Base-by-base conservation (phyloP, 2,329 filamentous ascomycete species). In the Coniochaeta prunicola region DNA sequence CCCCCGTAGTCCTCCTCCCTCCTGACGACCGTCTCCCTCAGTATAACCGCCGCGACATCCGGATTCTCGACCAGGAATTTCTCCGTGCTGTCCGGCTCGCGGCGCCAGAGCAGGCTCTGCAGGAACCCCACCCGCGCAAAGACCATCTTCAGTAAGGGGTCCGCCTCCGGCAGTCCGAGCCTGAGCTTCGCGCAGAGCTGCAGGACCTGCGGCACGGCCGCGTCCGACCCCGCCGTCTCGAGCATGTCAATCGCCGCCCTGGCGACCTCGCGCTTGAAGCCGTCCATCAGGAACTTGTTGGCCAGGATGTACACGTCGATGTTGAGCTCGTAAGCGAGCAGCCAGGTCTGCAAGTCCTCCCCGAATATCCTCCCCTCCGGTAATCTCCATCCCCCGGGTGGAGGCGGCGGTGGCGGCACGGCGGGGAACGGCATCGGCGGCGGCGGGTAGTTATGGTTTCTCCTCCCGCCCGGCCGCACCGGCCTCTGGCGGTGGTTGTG, bases 301-400 rank as follows among this genome's bases (percentile, higher is more conserved):
- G 78, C 78, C 57, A 76, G 76, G 57, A 80, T 75, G 67, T 81
- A 80, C 13, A 80, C 77, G 57, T 79, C 76, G 13, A 81, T 64
- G 63, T 75, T 76, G 36, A 80, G 71, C 61, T 77, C 72, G 63
- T 78, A 80, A 1, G 75, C 67, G 54, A 78, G 67, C 3, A 78
- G 70, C 77, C 77, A 81, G 4, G 77, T 77, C 15, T 71, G 71
- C 61, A 80, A 64, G 65, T 80, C 77, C 62, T 79, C 74, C 33
- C 71, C 71, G 7, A 70, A 68, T 66, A 80, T 75, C 56, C 74
- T 72, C 63, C 26, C 59, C 64, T 30, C 63, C 63, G 60, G 62
- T 65, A 12, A 59, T 53, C 53, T 64, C 63, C 17, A 34, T 10
- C 5, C 34, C 34, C 24, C 55, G 12, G 58, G 30, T n/a, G 59